Evolutionary conservation across 2,329 filamentous ascomycete genomes (phyloP), one percentile per base, ranked within the genome.

Genomic region (Pestalotiopsis sp.): DNA sequence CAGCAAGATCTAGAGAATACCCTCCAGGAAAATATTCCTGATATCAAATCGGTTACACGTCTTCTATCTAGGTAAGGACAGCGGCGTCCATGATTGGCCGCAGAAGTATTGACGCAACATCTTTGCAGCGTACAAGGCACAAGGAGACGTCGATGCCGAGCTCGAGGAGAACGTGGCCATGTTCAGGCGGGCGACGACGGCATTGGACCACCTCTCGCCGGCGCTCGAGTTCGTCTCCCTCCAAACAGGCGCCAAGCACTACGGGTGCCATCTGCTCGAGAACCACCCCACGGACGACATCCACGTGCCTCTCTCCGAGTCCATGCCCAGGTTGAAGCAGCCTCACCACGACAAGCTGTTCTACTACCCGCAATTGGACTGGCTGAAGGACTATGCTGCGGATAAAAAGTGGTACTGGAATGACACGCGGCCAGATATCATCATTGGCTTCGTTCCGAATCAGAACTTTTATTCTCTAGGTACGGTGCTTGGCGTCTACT

Each of bases 161-260:
- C 71, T 75, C 39, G 64, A 65, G 12, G 77, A 80, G 72, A 83
- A 83, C 72, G 77, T 79, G 9, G 73, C 77, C 17, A 75, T 83
- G 64, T 76, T 82, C 27, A 76, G 77, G 59, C 77, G 79, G 52
- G 78, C 81, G n/a, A 73, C 83, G 45, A 73, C 73, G 17, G 79
- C 81, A 27, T 70, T 80, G 20, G 80, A 83, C 69, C 70, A 74
- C 39, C 75, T 49, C 41, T 49, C 79, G 39, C 72, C 76, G 4
- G 77, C 76, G 39, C 76, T 84, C 20, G 73, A 78, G 68, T 82
- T 81, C 67, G 75, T 82, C 14, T 77, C 81, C 12, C 74, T 82
- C 14, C 81, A 80, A 23, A 83, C 80, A 2, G 82, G 81, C 38
- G 81, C 80, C 56, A 83, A 84, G 68, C 77, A 78, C 60, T 80